Base-by-base conservation (phyloP, 169 alveolate genomes). In the Plasmodium malariae region DNA sequence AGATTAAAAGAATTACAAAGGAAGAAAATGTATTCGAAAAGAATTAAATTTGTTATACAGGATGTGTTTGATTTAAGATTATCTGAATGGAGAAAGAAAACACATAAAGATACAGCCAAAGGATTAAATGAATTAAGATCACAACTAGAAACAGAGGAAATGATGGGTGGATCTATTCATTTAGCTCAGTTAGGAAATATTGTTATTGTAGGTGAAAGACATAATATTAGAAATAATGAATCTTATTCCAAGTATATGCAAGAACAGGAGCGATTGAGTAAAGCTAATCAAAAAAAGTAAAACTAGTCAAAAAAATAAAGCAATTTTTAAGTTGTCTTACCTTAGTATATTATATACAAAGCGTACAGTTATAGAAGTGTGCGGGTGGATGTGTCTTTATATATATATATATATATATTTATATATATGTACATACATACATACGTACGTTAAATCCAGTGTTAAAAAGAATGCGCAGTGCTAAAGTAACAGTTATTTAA, bases 151-250 rank as follows among this genome's bases (percentile, higher is more conserved):
- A 95, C 96, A 43, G 98, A 96, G 73, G 98, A 96, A 87, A 96
- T 94, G 40, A 72, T 96, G 86, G 98, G 98, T 1, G 98, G 98
- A 2, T 94, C 98, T 9, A 95, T 96, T 36, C 95, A 94, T 32
- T 97, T 98, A 21, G 98, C 98, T 26, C 98, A 96, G 90, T 94
- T 93, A 54, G 98, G 98, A 32, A 95, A 95, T 68, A 95, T 96
- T 32, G 97, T 96, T 30, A 96, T 96, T 7, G 98, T 96, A 32
- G 98, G 98, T 5, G 96, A 96, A 88, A 73, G 98, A 28, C 89
- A 94, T 63, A 96, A 96, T 72, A 89, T 96, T 49, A 95, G 95
- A 26, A 95, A 96, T 45, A 95, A 94, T 91, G 92, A 96, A 74
- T 87, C 97, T 69, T 92, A 94, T 83, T 93, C 93, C 57, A 89